A percentile compares a stretch with the other conserved stretches of the same genome.
Conservation (phyloP, 2,329 filamentous ascomycete species). For the Penicillium concentricum region DNA sequence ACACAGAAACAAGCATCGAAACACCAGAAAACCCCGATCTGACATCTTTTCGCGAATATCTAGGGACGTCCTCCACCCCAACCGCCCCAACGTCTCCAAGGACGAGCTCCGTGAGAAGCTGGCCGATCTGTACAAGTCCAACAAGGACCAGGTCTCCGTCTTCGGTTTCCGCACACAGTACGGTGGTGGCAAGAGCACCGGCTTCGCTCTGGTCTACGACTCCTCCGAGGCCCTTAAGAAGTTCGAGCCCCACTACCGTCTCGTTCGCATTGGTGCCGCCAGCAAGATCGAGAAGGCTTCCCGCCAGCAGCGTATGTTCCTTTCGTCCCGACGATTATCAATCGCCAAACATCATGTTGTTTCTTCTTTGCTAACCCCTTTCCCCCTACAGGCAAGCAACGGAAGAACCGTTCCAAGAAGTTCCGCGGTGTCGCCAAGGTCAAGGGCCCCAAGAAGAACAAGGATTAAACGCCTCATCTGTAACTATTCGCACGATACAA, state of each 20-base stretch:
- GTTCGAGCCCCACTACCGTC: slow-evolving; percentile 98
- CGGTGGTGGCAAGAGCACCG: slow-evolving; percentile 99
- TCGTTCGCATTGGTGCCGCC: slow-evolving; percentile 88
- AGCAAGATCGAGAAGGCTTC: slow-evolving; percentile 95
- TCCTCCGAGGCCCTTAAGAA: slow-evolving; percentile 98
- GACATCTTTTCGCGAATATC: slow-evolving; percentile 22
- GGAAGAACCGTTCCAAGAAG: slow-evolving; percentile 99
- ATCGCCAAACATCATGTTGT: background rate
- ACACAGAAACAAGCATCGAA: slow-evolving; percentile 8
- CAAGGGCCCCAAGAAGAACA: slow-evolving; percentile 95
- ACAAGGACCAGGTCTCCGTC: slow-evolving; percentile 95
- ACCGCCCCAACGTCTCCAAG: slow-evolving; percentile 98
- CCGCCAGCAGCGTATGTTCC: slow-evolving; percentile 95
- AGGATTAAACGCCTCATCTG: slow-evolving; percentile 61
- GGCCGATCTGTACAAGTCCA: slow-evolving; percentile 93
- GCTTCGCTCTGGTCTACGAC: slow-evolving; percentile 98
- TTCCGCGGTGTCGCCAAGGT: slow-evolving; percentile 96
- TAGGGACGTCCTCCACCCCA: slow-evolving; percentile 99
- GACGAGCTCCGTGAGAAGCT: slow-evolving; percentile 97
- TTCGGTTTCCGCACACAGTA: slow-evolving; percentile 99
- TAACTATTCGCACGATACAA: slow-evolving; percentile 16
- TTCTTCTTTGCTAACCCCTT: slow-evolving; percentile 3
- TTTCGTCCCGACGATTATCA: background rate
- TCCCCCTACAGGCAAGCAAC: slow-evolving; percentile 83
- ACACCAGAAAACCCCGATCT: slow-evolving; percentile 15